Evolutionary conservation across 345 rosid genomes (phyloP), one percentile per base, ranked within the genome.

Genomic region (Syzygium aqueum): DNA sequence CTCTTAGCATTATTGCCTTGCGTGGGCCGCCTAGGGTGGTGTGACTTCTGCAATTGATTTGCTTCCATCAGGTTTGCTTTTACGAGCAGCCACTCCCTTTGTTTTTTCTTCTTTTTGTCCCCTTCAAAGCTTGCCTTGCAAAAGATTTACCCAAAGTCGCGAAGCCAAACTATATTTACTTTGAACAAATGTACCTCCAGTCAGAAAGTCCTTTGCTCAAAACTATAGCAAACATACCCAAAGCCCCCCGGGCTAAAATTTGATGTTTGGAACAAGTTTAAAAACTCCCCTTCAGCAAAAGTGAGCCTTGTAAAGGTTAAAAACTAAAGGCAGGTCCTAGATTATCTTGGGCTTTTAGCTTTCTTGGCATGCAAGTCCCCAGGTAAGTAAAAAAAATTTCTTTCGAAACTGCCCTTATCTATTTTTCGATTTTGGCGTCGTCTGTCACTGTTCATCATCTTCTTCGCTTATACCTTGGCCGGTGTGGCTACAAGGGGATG

Each of bases 1-100:
- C 80, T 2, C 0, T 56, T 3, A 19, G 9, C 23, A 43, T 43
- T 43, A 43, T 53, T 30, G 16, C 6, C 43, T 30, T 0, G 5
- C 77, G 0, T 0, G 0, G 11, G 77, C 6, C 3, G 3, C 43
- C 3, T 0, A 3, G 6, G 40, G 0, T 16, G 1, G 77, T 5
- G 10, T 16, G 77, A 16, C 43, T 17, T 37, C 6, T 5, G 8
- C 0, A 0, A 27, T 59, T 27, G 30, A 28, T 27, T 0, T 59
- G 67, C 2, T 57, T 57, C 65, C 0, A 57, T 25, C 6, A 57
- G 3, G 28, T 25, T 0, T 5, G 28, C 67, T 27, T 59, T 59
- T 30, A 0, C 15, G 1, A 59, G 2, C 12, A 5, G 46, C 78
- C 23, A 30, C 16, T 16, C 77, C 77, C 77, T 63, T 21, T 8